Conservation (phyloP, 768 basidiomycete genomes). For the Thelephora aurantiotincta region DNA sequence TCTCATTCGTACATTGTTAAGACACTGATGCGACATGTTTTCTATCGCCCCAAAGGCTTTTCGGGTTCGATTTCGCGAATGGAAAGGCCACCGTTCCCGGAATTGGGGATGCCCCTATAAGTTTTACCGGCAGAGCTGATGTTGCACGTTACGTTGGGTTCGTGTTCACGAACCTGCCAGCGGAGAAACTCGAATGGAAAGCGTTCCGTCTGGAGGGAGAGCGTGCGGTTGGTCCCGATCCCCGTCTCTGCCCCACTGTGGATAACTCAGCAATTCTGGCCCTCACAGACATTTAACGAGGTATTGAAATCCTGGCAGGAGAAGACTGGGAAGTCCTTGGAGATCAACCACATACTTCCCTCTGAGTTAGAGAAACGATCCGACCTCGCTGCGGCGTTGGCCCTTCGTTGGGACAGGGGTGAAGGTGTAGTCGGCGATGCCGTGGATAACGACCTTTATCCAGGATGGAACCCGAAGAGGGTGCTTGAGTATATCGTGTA, state of each 20-base stretch:
- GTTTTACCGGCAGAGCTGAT: conserved; percentile 2
- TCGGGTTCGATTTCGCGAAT: background rate
- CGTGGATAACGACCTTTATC: conserved; percentile 8
- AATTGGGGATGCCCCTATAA: conserved; percentile 2
- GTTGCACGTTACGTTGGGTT: conserved; percentile 3
- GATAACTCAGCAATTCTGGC: no score
- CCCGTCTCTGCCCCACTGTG: no score
- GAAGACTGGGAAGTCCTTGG: conserved; percentile 9
- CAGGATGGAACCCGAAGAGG: conserved; percentile 10
- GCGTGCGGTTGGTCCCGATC: background rate
- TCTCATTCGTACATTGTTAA: no score
- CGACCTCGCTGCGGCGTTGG: conserved; percentile 3
- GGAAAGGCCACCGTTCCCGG: conserved; percentile 1
- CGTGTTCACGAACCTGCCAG: conserved; percentile 3
- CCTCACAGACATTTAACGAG: conserved; percentile 7
- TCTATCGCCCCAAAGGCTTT: background rate
- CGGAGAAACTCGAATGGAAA: background rate
- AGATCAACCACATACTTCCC: conserved; percentile 7
- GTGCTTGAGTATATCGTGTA: conserved; percentile 1
- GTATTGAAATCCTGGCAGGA: conserved; percentile 8
- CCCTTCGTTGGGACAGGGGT: conserved; percentile 4
- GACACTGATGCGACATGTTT: background rate
- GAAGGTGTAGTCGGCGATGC: conserved; percentile 4
- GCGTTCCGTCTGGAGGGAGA: background rate
- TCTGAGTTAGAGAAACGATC: conserved; percentile 6